phyloP scores from a whole-genome alignment of 306 rosid species.

The Astragalus glycyphyllos region DNA sequence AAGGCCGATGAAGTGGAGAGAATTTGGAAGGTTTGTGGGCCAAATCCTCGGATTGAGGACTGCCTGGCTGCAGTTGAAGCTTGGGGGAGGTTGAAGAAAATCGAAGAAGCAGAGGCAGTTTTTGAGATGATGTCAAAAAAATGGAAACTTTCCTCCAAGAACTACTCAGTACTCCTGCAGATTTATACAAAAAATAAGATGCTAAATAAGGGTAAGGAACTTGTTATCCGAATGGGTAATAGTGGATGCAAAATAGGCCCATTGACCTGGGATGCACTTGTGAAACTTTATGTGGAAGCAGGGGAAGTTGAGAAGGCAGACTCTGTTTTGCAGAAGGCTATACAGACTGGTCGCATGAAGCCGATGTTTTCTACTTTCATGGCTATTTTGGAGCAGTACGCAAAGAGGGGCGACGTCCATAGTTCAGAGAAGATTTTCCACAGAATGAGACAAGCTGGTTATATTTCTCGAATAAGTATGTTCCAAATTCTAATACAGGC shows the following conservation, averaged over 20 bases:
- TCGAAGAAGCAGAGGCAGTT: slow-evolving; percentile 72
- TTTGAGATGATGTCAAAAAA: slow-evolving; percentile 62
- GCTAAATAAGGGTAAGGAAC: slow-evolving; percentile 77
- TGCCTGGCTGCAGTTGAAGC: slow-evolving; percentile 73
- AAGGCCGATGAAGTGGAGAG: slow-evolving; percentile 75
- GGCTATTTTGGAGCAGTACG: slow-evolving; percentile 63
- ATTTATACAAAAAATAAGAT: slow-evolving; percentile 60
- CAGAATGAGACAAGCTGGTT: slow-evolving; percentile 63
- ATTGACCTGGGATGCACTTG: slow-evolving; percentile 68
- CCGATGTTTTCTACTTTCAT: slow-evolving; percentile 63
- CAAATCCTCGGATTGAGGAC: slow-evolving; percentile 52
- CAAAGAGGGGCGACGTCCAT: slow-evolving; percentile 71
- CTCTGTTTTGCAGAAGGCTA: slow-evolving; percentile 64
- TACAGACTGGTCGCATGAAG: slow-evolving; percentile 42
- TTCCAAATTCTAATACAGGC: slow-evolving; percentile 62
- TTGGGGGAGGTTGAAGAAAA: slow-evolving; percentile 70
- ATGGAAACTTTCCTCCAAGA: slow-evolving; percentile 52
- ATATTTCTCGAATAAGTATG: slow-evolving; percentile 50
- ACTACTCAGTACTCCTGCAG: slow-evolving; percentile 55
- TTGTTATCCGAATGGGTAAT: slow-evolving; percentile 64
- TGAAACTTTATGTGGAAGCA: slow-evolving; percentile 63
- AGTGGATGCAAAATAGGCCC: slow-evolving; percentile 58
- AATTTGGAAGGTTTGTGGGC: slow-evolving; percentile 68
- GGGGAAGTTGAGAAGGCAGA: slow-evolving; percentile 82
- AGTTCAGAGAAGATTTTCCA: slow-evolving; percentile 72